A percentile compares a stretch with the other conserved stretches of the same genome.
phyloP scores from a whole-genome alignment of 2,329 filamentous ascomycete genomes.

The Chlorencoelia australis region DNA sequence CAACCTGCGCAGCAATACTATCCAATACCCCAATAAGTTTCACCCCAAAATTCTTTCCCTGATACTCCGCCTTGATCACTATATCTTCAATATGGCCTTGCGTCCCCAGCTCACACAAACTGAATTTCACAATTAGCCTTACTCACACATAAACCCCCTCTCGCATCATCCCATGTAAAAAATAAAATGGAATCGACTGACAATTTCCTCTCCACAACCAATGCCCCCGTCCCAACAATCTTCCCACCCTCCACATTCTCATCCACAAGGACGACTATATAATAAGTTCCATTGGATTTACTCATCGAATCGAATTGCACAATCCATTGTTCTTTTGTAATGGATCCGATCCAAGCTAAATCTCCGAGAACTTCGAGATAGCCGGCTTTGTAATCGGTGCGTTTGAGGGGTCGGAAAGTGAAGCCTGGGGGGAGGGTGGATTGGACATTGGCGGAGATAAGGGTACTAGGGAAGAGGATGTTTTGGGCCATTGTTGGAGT shows the following conservation, averaged over 20 bases:
- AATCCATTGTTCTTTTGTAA: constrained; percentile 62
- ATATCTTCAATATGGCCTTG: constrained; percentile 98
- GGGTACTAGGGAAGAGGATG: background rate
- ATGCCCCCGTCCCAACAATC: constrained; percentile 76
- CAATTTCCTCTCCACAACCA: constrained; percentile 92
- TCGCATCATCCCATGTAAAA: too few relatives aligned
- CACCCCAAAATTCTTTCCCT: constrained; percentile 90
- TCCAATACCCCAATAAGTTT: constrained; percentile 89
- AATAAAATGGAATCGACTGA: constrained; percentile 39
- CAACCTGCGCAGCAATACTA: constrained; percentile 72
- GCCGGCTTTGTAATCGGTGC: constrained; percentile 2
- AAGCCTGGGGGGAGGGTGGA: constrained; percentile 2
- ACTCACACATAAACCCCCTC: too few relatives aligned
- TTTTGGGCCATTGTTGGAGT: background rate
- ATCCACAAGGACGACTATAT: constrained; percentile 60
- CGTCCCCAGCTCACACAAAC: constrained; percentile 66
- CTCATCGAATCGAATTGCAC: constrained; percentile 73
- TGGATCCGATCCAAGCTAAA: constrained; percentile 56
- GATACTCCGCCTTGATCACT: constrained; percentile 83
- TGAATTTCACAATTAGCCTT: too few relatives aligned
- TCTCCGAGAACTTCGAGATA: constrained; percentile 4
- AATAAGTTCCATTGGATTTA: constrained; percentile 54
- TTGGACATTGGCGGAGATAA: constrained; percentile 3
- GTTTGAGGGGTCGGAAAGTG: constrained; percentile 5
- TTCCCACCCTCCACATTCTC: constrained; percentile 49